Base-by-base conservation (phyloP, 2,329 filamentous ascomycete species). In the Hansfordia pulvinata region DNA sequence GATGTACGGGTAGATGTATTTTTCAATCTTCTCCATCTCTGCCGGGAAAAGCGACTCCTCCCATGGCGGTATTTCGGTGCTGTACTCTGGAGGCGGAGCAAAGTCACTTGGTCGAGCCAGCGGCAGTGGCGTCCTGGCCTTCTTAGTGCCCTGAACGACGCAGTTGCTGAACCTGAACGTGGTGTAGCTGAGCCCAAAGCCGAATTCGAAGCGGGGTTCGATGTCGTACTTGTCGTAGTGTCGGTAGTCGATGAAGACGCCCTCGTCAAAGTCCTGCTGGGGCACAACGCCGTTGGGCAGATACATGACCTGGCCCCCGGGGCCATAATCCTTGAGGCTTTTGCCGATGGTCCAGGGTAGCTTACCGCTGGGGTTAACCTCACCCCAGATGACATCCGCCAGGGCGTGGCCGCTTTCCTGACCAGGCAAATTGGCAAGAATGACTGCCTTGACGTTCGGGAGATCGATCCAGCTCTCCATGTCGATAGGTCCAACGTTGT, bases 301-400 rank as follows among this genome's bases (percentile, higher is more conserved):
- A 42, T 77, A 82, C 35, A 85, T 58, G 20, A 90, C 61, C 41
- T 76, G 65, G 11, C 65, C 78, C 10, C 68, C 71, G 1, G 72
- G 66, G 1, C 86, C 86, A 39, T 90, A 90, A 46, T 93, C 83
- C 10, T 69, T 60, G 3, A 80, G 60, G 1, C 61, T 62, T 44
- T 76, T 80, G 6, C 80, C 84, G 26, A 93, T 78, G 0, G 84
- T 93, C 52, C 92, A 94, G 0, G 86, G 86, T 2, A 94, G 58
- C 30, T 79, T 76, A n/a, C 86, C 85, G 26, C 72, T 83, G 0
- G 76, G 76, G 39, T 84, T 88, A 10, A 75, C 63, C 14, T 77
- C 66, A 6, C 85, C 86, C 31, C 88, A 82, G 2, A 93, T 56
- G 2, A 93, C 64, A 38, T 92, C 81, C 2, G 71, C 69, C 5